Evolutionary conservation across 768 basidiomycete genomes (phyloP), one percentile per base, ranked within the genome.

Genomic region (Chalciporus pseudorubinellus): DNA sequence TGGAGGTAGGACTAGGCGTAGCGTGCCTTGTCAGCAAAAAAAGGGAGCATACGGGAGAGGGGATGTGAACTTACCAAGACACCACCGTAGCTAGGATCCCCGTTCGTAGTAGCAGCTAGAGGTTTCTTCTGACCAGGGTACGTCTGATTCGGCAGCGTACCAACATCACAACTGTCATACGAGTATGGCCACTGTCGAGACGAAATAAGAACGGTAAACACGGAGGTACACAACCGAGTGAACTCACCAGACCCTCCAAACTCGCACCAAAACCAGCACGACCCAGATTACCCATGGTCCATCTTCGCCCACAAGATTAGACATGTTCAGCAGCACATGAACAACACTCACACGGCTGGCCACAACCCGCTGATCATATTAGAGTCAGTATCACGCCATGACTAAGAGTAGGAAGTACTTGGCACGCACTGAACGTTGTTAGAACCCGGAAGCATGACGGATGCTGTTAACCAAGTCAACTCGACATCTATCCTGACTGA

Each of bases 91-190:
- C 34, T 61, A 0, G 71, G 70, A 52, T 78, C 76, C 20, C 75
- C 75, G 18, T 68, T 65, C 28, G 66, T 64, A 3, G 59, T 39
- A 46, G 80, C 77, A 16, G 76, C 75, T 3, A 72, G 52, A 11
- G 86, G 86, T 12, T 58, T 55, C 14, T 65, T 72, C 50, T 62
- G 50, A 6, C 73, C 78, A 8, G 76, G 73, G 47, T 72, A 61
- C 11, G 87, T 84, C 62, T 92, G 90, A 60, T 92, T 92, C 3
- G 78, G 76, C 39, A 90, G 74, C 2, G 89, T 91, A 2, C 90
- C 91, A 3, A 89, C 74, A 53, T 93, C 89, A 63, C 89, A 92
- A 0, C 77, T 71, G 55, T 79, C 71, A 52, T 85, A 85, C 21
- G 72, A 70, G 54, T 77, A 75, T 36, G 75, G 74, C 83, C 83